These are phyloP conservation scores for Erysimum cheiranthoides DNA, from an alignment of 345 rosid genomes.

Conservation along the genomic window DNA sequence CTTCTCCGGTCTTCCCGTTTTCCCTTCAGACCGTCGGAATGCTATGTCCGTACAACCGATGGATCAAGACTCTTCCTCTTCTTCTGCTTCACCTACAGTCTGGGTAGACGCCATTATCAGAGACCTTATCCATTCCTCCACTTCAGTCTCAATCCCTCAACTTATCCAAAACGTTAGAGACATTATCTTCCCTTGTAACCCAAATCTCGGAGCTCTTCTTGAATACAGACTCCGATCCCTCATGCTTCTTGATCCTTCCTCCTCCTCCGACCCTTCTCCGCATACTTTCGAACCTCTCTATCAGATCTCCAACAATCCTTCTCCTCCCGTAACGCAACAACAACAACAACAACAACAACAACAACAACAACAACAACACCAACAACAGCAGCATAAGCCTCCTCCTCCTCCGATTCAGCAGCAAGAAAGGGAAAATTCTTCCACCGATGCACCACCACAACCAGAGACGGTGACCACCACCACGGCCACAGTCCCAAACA, in stretches of 20 bases:
- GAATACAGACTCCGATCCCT: constrained; percentile 84
- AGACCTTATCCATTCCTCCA: constrained; percentile 78
- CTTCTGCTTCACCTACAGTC: constrained; percentile 52
- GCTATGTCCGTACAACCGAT: constrained; percentile 42
- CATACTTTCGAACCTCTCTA: constrained; percentile 36
- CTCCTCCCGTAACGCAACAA: constrained; percentile 33
- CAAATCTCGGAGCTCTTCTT: constrained; percentile 82
- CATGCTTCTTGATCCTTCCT: constrained; percentile 53
- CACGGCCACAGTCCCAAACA: constrained; percentile 27
- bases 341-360: neutral
- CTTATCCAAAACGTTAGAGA: constrained; percentile 95
- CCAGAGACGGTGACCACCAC: constrained; percentile 50
- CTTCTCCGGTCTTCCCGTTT: constrained; percentile 90
- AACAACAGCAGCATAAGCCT: constrained; percentile 27
- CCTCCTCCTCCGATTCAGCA: constrained; percentile 35
- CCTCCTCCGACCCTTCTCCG: constrained; percentile 48
- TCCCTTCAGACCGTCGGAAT: constrained; percentile 58
- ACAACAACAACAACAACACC: constrained; percentile 38
- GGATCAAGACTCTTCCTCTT: constrained; percentile 74
- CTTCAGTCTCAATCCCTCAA: constrained; percentile 89
- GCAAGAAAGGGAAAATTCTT: constrained; percentile 55
- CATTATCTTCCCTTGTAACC: constrained; percentile 92
- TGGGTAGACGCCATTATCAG: constrained; percentile 93
- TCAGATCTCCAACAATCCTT: constrained; percentile 41
- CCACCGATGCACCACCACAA: constrained; percentile 45